Base-by-base conservation (phyloP, 306 rosid genomes). In the Astragalus membranaceus region DNA sequence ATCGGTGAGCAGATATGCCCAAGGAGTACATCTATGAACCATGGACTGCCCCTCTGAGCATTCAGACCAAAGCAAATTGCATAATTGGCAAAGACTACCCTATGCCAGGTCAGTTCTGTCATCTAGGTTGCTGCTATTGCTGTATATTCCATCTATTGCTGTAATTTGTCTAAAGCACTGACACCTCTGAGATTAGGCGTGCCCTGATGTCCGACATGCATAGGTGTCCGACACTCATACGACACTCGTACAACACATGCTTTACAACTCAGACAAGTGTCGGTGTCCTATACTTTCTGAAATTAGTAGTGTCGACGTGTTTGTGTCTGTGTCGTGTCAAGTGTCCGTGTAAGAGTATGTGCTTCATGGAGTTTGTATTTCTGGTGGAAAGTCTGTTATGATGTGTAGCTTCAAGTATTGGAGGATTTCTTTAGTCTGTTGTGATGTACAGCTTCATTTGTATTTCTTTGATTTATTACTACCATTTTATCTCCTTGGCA, bases 21-120 rank as follows among this genome's bases (percentile, higher is more conserved):
- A 88, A 69, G 84, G 82, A 83, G 77, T 93, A 87, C 87, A 90
- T 90, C 54, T 93, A 93, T 75, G 98, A 90, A 79, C 98, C 98
- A 29, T 90, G 98, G 98, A 88, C 86, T 13, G 98, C 98, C 81
- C 98, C 97, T 81, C 64, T 72, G 63, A 85, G 90, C 77, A 78
- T 93, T 66, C 98, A 93, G 72, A 88, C 79, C 23, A 90, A 88
- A 83, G 97, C 97, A 42, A 93, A 88, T 62, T 93, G 98, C 84
- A 78, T 90, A 66, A 80, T 93, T 56, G 98, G 98, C 81, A 84
- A 63, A 81, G 98, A 93, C 77, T 93, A 93, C 77, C 98, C 98
- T 66, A 74, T 59, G 75, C 96, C 97, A 78, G 94, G 97, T 93
- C 49, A 70, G 93, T 84, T 81, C 42, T 68, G 51, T 67, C 47